These are phyloP conservation scores for Cinnamomum micranthum DNA, from an alignment of 164 flowering plant species.

Conservation along the genomic window DNA sequence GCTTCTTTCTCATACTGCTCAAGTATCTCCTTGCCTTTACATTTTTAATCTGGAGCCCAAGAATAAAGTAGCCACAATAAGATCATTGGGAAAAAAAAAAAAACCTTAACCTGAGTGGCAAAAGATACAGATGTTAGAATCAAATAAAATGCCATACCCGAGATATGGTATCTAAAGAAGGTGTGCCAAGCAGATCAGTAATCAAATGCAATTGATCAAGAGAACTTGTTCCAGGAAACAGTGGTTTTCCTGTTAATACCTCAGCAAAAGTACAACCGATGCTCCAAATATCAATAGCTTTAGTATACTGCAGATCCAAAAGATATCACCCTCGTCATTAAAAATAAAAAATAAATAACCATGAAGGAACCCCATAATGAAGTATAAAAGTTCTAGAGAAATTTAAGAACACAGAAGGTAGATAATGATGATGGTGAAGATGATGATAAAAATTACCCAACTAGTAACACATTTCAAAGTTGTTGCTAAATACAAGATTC, in stretches of 20 bases:
- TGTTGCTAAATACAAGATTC: slow-evolving; percentile 13
- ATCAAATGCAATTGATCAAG: slow-evolving; percentile 92
- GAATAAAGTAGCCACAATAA: background rate
- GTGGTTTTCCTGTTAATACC: slow-evolving; percentile 79
- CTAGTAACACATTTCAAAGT: slow-evolving; percentile 1
- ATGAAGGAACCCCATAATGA: background rate
- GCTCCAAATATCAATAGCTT: slow-evolving; percentile 97
- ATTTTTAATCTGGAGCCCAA: slow-evolving; percentile 59
- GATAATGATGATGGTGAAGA: slow-evolving; percentile 10
- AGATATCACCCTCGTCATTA: slow-evolving; percentile 4
- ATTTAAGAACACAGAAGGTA: slow-evolving; percentile 5
- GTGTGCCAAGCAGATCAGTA: slow-evolving; percentile 95
- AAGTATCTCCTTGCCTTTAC: slow-evolving; percentile 87
- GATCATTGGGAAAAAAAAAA: background rate
- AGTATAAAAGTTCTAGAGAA: background rate
- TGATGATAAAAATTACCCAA: slow-evolving; percentile 20
- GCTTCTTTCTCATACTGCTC: slow-evolving; percentile 85
- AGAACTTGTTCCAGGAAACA: slow-evolving; percentile 94
- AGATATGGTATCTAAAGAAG: slow-evolving; percentile 75
- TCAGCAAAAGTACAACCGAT: slow-evolving; percentile 98
- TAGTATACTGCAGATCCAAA: slow-evolving; percentile 65
- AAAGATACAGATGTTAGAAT: too few relatives aligned
- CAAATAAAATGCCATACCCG: slow-evolving; percentile 40
- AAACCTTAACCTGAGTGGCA: too few relatives aligned
- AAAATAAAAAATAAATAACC: too few relatives aligned